Base-by-base conservation (phyloP, 768 basidiomycete species). In the Mycena olivaceomarginata region DNA sequence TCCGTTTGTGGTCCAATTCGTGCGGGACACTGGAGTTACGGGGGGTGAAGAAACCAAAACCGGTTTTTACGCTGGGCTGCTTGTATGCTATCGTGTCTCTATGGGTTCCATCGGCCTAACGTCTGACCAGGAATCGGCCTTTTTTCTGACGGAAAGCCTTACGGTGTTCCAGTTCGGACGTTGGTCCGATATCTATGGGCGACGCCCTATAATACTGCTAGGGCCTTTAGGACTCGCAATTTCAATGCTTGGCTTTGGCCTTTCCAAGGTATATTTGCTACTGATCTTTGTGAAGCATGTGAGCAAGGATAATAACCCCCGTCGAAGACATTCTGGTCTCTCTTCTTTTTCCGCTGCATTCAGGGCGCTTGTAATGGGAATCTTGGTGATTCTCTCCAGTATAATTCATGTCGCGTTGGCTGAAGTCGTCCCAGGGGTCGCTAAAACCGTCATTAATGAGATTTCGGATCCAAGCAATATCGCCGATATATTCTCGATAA, bases 311-410 rank as follows among this genome's bases (percentile, higher is more conserved):
- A 45, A 11, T 45, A 15, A 45, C 43, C 43, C 43, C 43, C 43
- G 43, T 31, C 31, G 15, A 45, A 45, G 22, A 81, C 73, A 6
- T 87, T 82, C 68, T 80, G 74, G 77, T 8, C 20, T 18, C 63
- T 82, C n/a, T 53, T 85, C n/a, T 78, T 85, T 10, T 80, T 83
- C 43, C 82, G 87, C 40, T 85, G 82, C 56, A 70, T 85, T 15
- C 87, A 88, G 59, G 88, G 88, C n/a, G 78, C 82, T 1, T 87
- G 86, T 67, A 88, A 88, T 75, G 87, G 88, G 13, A 89, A 88
- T 64, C 84, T 84, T 22, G 83, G 84, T 83, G 70, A 15, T 10
- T 75, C 8, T 45, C 5, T 16, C 74, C 13, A 15, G 51, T 13
- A 20, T 69, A 12, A 83, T 89, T 1, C 85, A 89, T 53, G 89